These are phyloP conservation scores for Raphanus hybrid DNA, from an alignment of 441 rosid genomes.

Conservation along the genomic window DNA sequence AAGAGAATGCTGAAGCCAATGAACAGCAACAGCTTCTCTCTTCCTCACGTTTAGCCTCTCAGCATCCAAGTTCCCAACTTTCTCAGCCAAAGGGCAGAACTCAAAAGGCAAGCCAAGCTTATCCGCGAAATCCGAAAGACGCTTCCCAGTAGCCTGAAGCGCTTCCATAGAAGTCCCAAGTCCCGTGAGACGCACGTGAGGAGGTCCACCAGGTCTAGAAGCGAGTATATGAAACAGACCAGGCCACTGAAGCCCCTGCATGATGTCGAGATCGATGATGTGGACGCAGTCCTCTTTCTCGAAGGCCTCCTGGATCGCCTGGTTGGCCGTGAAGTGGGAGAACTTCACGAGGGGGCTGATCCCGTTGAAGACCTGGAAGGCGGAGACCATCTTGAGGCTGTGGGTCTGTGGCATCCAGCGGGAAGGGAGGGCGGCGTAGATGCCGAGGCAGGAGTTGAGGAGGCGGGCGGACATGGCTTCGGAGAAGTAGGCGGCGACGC, in stretches of 20 bases:
- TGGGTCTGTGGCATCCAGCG: constrained; percentile 60
- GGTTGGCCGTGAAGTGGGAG: constrained; percentile 98
- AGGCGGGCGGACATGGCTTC: constrained; percentile 96
- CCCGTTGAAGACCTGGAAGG: constrained; percentile 95
- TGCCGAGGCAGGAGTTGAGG: constrained; percentile 85
- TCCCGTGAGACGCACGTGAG: constrained; percentile 90
- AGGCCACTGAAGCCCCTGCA: constrained; percentile 99
- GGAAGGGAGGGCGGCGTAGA: constrained; percentile 74
- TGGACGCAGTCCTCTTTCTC: constrained; percentile 94
- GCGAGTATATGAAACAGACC: constrained; percentile 94
- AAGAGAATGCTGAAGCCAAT: constrained; percentile 96
- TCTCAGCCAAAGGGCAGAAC: constrained; percentile 79
- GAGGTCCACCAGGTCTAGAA: constrained; percentile 89
- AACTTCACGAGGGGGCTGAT: constrained; percentile 95
- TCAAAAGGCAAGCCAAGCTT: constrained; percentile 91
- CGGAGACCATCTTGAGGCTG: constrained; percentile 78
- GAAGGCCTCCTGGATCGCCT: constrained; percentile 95
- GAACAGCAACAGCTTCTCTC: constrained; percentile 95
- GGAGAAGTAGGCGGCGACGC: constrained; percentile 97
- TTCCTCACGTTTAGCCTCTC: constrained; percentile 74
- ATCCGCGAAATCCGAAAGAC: constrained; percentile 86
- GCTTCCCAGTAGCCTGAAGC: constrained; percentile 89
- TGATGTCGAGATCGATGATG: constrained; percentile 92
- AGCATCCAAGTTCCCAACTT: constrained; percentile 83
- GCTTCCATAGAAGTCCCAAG: constrained; percentile 88